Percentiles rank a stretch among this genome's conserved stretches.
Conservation (phyloP, 2,329 filamentous ascomycete genomes). For the Gnomoniopsis sp. region DNA sequence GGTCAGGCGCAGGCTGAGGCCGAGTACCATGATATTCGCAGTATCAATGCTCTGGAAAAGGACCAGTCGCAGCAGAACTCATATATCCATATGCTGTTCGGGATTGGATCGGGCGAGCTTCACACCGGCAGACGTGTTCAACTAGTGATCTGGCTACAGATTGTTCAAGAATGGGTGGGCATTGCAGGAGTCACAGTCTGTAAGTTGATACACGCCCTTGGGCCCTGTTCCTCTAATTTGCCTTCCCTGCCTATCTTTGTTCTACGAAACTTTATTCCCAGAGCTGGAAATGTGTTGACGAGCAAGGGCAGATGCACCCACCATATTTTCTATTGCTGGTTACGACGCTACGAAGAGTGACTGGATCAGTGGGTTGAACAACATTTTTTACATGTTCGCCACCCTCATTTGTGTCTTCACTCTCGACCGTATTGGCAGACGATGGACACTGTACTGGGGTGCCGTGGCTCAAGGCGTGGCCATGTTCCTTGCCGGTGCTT, state of each 20-base stretch:
- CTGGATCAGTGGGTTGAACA: conserved; percentile 59
- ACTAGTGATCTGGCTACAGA: conserved; percentile 68
- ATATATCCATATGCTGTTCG: conserved; percentile 65
- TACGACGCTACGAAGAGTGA: conserved; percentile 58
- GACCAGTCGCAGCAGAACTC: conserved; percentile 55
- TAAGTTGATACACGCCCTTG: neutral
- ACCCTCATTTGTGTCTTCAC: conserved; percentile 70
- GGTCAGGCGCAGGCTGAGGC: conserved; percentile 8
- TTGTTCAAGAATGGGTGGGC: conserved; percentile 68
- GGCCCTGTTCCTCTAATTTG: neutral
- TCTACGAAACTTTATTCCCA: too few relatives aligned
- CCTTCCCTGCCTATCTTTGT: too few relatives aligned
- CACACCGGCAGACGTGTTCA: conserved; percentile 67
- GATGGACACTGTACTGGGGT: conserved; percentile 69
- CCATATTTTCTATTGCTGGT: conserved; percentile 65
- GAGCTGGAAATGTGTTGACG: neutral
- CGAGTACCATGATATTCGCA: conserved; percentile 59
- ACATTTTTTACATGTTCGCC: conserved; percentile 55
- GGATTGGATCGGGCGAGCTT: conserved; percentile 60
- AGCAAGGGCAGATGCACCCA: conserved; percentile 34
- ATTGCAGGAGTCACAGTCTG: conserved; percentile 66
- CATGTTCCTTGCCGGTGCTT: conserved; percentile 65
- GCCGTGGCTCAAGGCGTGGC: conserved; percentile 60
- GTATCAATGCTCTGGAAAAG: conserved; percentile 59
- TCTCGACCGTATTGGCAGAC: conserved; percentile 63